A percentile compares a stretch with the other conserved stretches of the same genome.
These are phyloP conservation scores for Suhomyces maxii DNA, from an alignment of 1,139 yeast species.

Conservation along the genomic window DNA sequence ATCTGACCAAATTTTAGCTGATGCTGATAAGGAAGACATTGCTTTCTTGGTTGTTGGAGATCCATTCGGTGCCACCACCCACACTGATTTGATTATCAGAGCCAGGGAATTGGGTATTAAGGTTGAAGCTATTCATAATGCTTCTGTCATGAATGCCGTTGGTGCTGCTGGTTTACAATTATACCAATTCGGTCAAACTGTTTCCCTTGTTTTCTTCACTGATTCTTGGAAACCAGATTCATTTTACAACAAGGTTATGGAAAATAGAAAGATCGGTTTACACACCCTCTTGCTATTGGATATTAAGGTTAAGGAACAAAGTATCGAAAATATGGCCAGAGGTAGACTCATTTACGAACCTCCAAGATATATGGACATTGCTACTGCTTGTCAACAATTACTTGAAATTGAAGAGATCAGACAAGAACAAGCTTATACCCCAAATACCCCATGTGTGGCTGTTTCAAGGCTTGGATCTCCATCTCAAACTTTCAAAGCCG, in stretches of 20 bases:
- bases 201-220: conserved; percentile 91
- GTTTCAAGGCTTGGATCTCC: conserved; percentile 90
- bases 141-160: conserved; percentile 97
- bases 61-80: conserved; percentile 98
- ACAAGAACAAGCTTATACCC: conserved; percentile 74
- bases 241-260: conserved; percentile 85
- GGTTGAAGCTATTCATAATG: conserved; percentile 87
- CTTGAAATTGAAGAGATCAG: conserved; percentile 82
- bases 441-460: conserved; percentile 90
- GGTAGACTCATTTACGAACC: conserved; percentile 94
- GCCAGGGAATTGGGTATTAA: conserved; percentile 81
- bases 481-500: conserved; percentile 79
- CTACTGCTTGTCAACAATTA: conserved; percentile 85
- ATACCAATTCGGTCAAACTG: conserved; percentile 95
- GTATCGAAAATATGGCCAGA: conserved; percentile 89
- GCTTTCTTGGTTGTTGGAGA: conserved; percentile 97
- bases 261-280: conserved; percentile 84
- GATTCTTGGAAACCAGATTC: conserved; percentile 96
- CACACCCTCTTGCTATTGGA: conserved; percentile 88
- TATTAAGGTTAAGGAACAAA: conserved; percentile 95
- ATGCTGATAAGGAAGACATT: conserved; percentile 76
- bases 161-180: conserved; percentile 97
- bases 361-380: conserved; percentile 92
- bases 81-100: conserved; percentile 87
- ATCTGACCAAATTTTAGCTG: conserved; percentile 74